A percentile compares a stretch with the other conserved stretches of the same genome.
Conservation (phyloP, 2,329 filamentous ascomycete species). For the Aspergillus phoenicis region DNA sequence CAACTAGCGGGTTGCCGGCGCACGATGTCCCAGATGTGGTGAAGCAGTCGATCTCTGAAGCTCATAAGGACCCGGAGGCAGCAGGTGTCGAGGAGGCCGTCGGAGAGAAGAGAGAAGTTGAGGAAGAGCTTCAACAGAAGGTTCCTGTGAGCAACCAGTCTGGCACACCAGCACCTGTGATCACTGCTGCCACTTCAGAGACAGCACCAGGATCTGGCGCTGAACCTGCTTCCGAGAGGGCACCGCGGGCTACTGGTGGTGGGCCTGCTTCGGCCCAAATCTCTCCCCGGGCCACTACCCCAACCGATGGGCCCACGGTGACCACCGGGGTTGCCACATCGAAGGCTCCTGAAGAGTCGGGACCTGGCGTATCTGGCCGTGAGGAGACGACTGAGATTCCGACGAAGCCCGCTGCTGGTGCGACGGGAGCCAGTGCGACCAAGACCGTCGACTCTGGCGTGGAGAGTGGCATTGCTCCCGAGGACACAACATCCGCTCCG, state of each 20-base stretch:
- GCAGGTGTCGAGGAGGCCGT: constrained; percentile 69
- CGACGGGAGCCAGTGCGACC: constrained; percentile 14
- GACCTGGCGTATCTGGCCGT: constrained; percentile 3
- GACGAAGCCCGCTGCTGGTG: constrained; percentile 2
- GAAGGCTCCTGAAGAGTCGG: constrained; percentile 24
- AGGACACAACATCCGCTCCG: background rate
- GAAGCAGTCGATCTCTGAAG: constrained; percentile 49
- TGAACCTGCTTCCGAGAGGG: constrained; percentile 42
- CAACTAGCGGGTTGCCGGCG: constrained; percentile 25
- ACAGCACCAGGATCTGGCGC: background rate
- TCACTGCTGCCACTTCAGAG: background rate
- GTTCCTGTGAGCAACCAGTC: constrained; percentile 37
- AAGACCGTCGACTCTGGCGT: constrained; percentile 20
- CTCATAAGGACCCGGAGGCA: constrained; percentile 69
- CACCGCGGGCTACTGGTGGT: constrained; percentile 32
- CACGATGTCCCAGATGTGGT: constrained; percentile 48
- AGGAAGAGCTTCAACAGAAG: constrained; percentile 69
- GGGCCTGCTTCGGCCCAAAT: constrained; percentile 22
- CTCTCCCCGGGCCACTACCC: constrained; percentile 21
- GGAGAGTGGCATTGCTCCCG: background rate
- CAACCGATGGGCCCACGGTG: constrained; percentile 12
- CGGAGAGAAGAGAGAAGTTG: constrained; percentile 72
- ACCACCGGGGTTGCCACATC: constrained; percentile 25
- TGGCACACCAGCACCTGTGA: constrained; percentile 38
- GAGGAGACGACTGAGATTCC: background rate